Evolutionary conservation across 2,329 filamentous ascomycete genomes (phyloP).

Genomic region (Penicillium sp.): DNA sequence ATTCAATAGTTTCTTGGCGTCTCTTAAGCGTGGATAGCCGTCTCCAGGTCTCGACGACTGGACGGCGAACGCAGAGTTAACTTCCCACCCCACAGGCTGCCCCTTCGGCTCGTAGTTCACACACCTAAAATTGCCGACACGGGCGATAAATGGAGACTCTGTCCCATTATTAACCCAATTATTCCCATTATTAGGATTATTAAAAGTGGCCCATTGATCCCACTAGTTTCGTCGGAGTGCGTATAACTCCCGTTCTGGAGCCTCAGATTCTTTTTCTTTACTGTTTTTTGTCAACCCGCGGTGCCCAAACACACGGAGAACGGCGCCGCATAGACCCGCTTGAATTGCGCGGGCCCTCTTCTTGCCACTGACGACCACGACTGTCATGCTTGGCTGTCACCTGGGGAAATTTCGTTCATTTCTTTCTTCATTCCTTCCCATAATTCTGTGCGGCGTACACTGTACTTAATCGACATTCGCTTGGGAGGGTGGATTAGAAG

Average conservation of each 20-base stretch:
- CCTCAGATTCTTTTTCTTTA: slow-evolving; percentile 4
- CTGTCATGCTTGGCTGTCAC: slow-evolving; percentile 17
- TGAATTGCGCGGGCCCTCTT: slow-evolving; percentile 4
- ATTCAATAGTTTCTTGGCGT: background rate
- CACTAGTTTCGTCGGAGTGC: background rate
- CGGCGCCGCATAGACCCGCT: slow-evolving; percentile 10
- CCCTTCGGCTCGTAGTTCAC: slow-evolving; percentile 1
- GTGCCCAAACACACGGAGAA: slow-evolving; percentile 11
- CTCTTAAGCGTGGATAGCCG: background rate
- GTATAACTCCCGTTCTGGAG: slow-evolving; percentile 3
- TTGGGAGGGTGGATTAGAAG: background rate
- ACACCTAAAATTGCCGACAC: background rate
- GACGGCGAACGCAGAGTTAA: no score
- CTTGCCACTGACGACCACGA: slow-evolving; percentile 18
- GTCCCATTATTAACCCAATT: background rate
- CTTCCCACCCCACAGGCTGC: background rate
- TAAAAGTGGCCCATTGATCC: slow-evolving; percentile 7
- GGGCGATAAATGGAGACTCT: background rate
- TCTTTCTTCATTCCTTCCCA: slow-evolving; percentile 3
- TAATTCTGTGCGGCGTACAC: background rate
- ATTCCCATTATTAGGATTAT: background rate
- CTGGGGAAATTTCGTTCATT: background rate
- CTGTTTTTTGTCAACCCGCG: background rate
- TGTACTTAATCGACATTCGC: background rate
- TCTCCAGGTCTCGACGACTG: background rate